Evolutionary conservation across 495 filamentous ascomycete species (phyloP).

Genomic region (Bryoglossum gracile): DNA sequence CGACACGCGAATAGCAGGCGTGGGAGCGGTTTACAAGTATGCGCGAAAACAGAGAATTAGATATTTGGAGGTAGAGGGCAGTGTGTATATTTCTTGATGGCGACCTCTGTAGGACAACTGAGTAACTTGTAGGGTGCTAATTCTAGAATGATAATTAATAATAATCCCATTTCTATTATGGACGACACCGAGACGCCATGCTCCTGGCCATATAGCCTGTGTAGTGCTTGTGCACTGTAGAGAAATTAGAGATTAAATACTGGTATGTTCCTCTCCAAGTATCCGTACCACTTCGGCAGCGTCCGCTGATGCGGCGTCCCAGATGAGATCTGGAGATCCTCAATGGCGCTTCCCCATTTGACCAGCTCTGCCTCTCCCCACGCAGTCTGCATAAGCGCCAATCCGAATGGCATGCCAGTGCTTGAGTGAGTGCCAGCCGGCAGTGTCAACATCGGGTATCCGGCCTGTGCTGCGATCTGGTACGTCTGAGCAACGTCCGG

Average conservation of each 20-base stretch:
- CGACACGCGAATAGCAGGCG: too few species aligned
- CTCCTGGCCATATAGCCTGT: too few species aligned
- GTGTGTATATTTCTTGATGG: too few species aligned
- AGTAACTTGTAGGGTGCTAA: too few species aligned
- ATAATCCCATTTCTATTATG: too few species aligned
- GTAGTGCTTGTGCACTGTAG: too few species aligned
- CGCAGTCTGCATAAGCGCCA: slow-evolving; percentile 60
- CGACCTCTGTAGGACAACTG: too few species aligned
- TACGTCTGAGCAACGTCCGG: slow-evolving; percentile 58
- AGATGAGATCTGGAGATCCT: slow-evolving; percentile 42
- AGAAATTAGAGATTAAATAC: slow-evolving; percentile 24
- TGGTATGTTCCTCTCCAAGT: slow-evolving; percentile 19
- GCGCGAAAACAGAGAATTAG: too few species aligned
- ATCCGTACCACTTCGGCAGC: slow-evolving; percentile 15
- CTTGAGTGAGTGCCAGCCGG: slow-evolving; percentile 46
- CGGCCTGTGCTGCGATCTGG: slow-evolving; percentile 46
- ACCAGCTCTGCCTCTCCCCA: slow-evolving; percentile 55
- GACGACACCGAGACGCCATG: too few species aligned
- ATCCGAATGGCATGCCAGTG: slow-evolving; percentile 63
- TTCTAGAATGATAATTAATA: too few species aligned
- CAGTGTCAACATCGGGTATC: slow-evolving; percentile 65
- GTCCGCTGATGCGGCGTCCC: slow-evolving; percentile 19
- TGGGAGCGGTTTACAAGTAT: too few species aligned
- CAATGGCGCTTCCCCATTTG: slow-evolving; percentile 61
- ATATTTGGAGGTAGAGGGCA: too few species aligned